Percentiles rank a stretch among this genome's conserved stretches.
phyloP scores from a whole-genome alignment of 2,329 filamentous ascomycete species.

The Aureobasidium musti region DNA sequence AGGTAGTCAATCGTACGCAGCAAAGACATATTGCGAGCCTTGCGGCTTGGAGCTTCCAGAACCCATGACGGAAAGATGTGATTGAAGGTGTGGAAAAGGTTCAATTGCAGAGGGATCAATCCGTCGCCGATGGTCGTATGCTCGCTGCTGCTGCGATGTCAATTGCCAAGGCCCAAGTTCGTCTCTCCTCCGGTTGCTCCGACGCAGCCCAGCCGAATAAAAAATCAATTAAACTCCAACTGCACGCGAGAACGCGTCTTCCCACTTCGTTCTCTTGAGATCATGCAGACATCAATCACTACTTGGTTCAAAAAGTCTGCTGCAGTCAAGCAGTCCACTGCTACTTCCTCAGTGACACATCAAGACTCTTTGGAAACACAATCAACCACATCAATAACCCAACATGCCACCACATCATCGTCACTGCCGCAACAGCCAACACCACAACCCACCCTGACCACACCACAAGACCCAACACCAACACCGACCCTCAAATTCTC shows the following conservation, averaged over 20 bases:
- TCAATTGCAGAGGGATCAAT: neutral
- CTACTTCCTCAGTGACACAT: neutral
- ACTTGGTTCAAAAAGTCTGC: slow-evolving; percentile 53
- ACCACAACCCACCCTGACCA: slow-evolving; percentile 9
- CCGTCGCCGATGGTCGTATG: slow-evolving; percentile 6
- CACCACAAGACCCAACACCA: neutral
- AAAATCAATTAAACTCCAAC: slow-evolving; percentile 25
- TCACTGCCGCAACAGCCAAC: neutral
- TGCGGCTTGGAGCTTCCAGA: slow-evolving; percentile 63
- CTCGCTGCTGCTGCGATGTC: slow-evolving; percentile 23
- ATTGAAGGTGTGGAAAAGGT: slow-evolving; percentile 20
- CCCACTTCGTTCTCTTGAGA: no score
- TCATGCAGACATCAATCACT: slow-evolving; percentile 50
- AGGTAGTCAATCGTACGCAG: slow-evolving; percentile 51
- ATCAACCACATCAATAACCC: neutral
- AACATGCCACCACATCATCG: neutral
- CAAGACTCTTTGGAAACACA: neutral
- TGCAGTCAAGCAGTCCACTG: slow-evolving; percentile 37
- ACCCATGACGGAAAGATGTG: slow-evolving; percentile 53
- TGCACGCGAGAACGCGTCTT: slow-evolving; percentile 8
- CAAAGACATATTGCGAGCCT: slow-evolving; percentile 62
- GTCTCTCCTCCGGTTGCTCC: slow-evolving; percentile 16
- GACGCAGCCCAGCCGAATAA: slow-evolving; percentile 5
- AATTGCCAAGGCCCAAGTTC: slow-evolving; percentile 28
- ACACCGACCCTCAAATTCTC: neutral